A percentile compares a stretch with the other conserved stretches of the same genome.
Evolutionary conservation across 129 eudicot species (phyloP).

Genomic region (Flaveria ramosissima): DNA sequence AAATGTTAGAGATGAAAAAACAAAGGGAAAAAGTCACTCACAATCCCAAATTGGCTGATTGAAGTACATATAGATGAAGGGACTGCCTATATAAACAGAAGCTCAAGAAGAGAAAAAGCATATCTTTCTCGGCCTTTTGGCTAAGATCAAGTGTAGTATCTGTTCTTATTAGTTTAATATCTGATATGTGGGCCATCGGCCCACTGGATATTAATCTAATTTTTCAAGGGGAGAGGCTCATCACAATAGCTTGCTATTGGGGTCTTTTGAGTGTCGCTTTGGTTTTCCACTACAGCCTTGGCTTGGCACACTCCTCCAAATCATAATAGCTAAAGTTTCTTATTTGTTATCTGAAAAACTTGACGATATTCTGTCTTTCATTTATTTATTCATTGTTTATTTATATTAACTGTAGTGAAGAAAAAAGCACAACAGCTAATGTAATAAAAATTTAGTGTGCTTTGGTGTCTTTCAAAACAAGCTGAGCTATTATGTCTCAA

Average conservation of each 20-base stretch:
- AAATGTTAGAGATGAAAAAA: not conserved
- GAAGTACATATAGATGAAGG: slow-evolving; percentile 3
- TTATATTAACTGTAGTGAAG: no score
- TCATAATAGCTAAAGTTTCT: not conserved
- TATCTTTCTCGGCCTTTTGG: slow-evolving; percentile 91
- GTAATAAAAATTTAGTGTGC: no score
- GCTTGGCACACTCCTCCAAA: slow-evolving; percentile 18
- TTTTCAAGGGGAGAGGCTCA: slow-evolving; percentile 18
- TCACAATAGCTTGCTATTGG: slow-evolving; percentile 33
- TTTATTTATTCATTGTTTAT: no score
- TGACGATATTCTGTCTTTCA: no score
- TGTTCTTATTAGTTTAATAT: slow-evolving; percentile 67
- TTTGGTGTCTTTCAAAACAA: not conserved
- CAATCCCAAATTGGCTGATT: slow-evolving; percentile 22
- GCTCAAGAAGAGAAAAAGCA: not conserved
- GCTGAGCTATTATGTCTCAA: not conserved
- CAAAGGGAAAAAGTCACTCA: not conserved
- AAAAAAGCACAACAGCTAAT: no score
- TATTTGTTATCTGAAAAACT: no score
- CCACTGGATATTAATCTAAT: slow-evolving; percentile 30
- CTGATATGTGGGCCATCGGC: slow-evolving; percentile 31
- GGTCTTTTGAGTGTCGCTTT: slow-evolving; percentile 14
- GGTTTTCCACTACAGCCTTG: slow-evolving; percentile 24
- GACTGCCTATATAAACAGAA: not conserved
- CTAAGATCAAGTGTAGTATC: slow-evolving; percentile 85